Evolutionary conservation across 352 stramenopile species (phyloP), one percentile per base, ranked within the genome.

Genomic region (Aphanomyces cochlioides): DNA sequence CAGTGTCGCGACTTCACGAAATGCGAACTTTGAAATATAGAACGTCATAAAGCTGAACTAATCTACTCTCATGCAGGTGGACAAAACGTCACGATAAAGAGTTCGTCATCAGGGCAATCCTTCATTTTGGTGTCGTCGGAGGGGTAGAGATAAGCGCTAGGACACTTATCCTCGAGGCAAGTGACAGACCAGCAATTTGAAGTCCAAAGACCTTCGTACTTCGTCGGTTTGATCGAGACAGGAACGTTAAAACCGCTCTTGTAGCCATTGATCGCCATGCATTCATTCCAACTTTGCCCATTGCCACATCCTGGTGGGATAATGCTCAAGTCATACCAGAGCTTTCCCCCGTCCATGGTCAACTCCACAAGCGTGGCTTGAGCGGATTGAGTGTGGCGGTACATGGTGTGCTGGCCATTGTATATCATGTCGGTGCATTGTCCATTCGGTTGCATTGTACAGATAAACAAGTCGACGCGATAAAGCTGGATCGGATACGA

Each of bases 21-120:
- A 97, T 97, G 89, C 86, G 95, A 67, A 85, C 82, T 45, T 74
- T 76, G 1, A 84, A 81, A 47, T 97, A 97, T 60, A 72, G 59
- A 43, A 61, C 50, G n/a, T 66, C 13, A 8, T 50, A 56, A 66
- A 66, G 17, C 21, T 21, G 17, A 56, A 66, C 56, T 38, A 61
- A 17, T 19, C 13, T 61, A 28, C 28, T 21, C 17, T 61, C 37
- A 61, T 61, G 37, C 56, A 28, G 28, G 28, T 28, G 74, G 76
- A 40, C 68, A 76, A 57, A 73, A 78, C 36, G 74, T 72, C 50
- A 79, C 47, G 17, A 75, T 39, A 69, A 79, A 79, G 37, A 73
- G 36, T 53, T 72, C 66, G 58, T 72, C 58, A 6, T 78, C 60
- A 17, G 57, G 69, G 37, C 74, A 76, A 53, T 73, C 73, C 15